Evolutionary conservation across 495 filamentous ascomycete genomes (phyloP), one percentile per base, ranked within the genome.

Genomic region (Xylaria sp.): DNA sequence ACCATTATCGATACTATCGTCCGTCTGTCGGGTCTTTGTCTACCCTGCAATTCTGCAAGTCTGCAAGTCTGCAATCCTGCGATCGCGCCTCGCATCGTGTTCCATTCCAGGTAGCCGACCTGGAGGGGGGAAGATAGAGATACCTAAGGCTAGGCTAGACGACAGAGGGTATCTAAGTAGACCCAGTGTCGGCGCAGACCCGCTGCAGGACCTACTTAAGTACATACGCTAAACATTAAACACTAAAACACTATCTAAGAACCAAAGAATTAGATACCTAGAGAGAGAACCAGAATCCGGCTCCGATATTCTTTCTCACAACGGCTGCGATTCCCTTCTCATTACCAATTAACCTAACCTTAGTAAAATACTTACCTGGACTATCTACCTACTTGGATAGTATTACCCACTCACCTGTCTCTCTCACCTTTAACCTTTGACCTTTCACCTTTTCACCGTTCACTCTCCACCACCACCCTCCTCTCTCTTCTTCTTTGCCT

Each of bases 301-400:
- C 46, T 35, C 43, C 62, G 46, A 66, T 66, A 66, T 66, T 66
- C 29, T 52, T 66, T 66, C 29, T 52, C 15, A 50, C 31, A 37
- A 33, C 31, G 46, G 8, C 43, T 15, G 46, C 62, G n/a, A n/a
- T 52, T 26, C 62, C 24, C 29, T 43, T 43, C 59, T 24, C 21
- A 29, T 33, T 59, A 37, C 15, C 26, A 3, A 59, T 31, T 37
- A 35, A 37, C 57, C 57, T 21, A 62, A 26, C n/a, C 35, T 62
- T 62, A 62, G 59, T 24, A 26, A 62, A 43, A 62, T 62, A 55
- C 50, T 26, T 53, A 26, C 19, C 21, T 53, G 24, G 11, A 53
- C 21, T 26, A 21, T 19, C 5, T 26, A 26, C 35, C 33, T 26
- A 66, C 44, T 40, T 64, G 33, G 62, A 50, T 31, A n/a, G n/a